Percentiles rank a stretch among this genome's conserved stretches.
Conservation (phyloP, 371 early-diverging fungal species). For the Mucor sp. region DNA sequence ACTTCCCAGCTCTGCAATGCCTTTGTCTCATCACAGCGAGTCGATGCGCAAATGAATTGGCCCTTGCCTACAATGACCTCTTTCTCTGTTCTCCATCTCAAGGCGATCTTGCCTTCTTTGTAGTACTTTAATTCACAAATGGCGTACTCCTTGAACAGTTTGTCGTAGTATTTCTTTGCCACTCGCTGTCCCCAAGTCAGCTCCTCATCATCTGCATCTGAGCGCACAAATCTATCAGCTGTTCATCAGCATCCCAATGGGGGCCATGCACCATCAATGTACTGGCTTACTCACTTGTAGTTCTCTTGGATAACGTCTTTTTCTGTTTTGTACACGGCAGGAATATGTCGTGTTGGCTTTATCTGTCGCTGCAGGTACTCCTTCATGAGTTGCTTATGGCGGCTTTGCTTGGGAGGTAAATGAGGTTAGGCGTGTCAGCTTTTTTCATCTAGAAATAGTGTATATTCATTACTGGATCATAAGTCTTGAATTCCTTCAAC, state of each 20-base stretch:
- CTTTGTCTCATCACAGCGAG: conserved; percentile 50
- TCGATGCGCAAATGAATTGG: conserved; percentile 73
- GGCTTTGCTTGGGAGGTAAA: neutral
- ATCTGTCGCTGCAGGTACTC: neutral
- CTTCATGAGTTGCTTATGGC: conserved; percentile 3
- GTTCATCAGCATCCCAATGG: neutral
- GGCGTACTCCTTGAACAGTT: conserved; percentile 85
- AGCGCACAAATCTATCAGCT: conserved; percentile 27
- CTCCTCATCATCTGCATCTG: conserved; percentile 41
- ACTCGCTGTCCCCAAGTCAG: conserved; percentile 77
- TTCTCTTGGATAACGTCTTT: conserved; percentile 53
- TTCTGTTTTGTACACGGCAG: conserved; percentile 59
- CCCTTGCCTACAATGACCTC: conserved; percentile 82
- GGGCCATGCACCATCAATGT: too few species aligned
- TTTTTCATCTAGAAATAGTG: neutral
- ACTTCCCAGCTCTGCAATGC: conserved; percentile 82
- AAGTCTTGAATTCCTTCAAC: neutral
- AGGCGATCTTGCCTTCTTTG: conserved; percentile 77
- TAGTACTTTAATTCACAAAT: conserved; percentile 76
- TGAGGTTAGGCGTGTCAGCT: neutral
- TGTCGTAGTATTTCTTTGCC: conserved; percentile 85
- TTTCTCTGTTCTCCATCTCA: conserved; percentile 82
- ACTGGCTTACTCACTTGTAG: conserved; percentile 19
- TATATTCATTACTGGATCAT: neutral
- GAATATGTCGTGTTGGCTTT: neutral